phyloP scores from a whole-genome alignment of 495 filamentous ascomycete genomes.

The Extremus antarcticus region DNA sequence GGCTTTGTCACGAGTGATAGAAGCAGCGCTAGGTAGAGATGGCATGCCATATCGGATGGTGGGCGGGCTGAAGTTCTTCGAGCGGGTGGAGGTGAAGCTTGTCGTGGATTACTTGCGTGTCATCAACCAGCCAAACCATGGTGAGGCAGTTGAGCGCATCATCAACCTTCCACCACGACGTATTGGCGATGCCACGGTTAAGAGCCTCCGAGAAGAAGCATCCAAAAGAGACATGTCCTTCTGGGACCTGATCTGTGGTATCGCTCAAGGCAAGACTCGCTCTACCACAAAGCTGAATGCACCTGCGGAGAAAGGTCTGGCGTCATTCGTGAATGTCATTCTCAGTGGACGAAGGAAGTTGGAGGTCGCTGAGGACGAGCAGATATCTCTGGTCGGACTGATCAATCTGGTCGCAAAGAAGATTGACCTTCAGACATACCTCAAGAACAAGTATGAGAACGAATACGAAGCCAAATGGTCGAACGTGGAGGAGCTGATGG shows the following conservation, averaged over 20 bases:
- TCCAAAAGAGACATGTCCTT: constrained; percentile 54
- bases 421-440: constrained; percentile 60
- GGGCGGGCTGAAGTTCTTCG: constrained; percentile 84
- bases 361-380: constrained; percentile 31
- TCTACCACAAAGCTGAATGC: constrained; percentile 59
- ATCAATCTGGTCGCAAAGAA: constrained; percentile 65
- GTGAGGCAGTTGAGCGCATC: constrained; percentile 74
- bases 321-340: constrained; percentile 50
- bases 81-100: constrained; percentile 80
- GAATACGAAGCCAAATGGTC: constrained; percentile 74
- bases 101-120: constrained; percentile 83
- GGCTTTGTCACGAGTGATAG: constrained; percentile 70
- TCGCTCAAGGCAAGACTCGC: constrained; percentile 56
- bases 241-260: constrained; percentile 61
- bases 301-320: constrained; percentile 54
- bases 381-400: constrained; percentile 52
- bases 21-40: constrained; percentile 69
- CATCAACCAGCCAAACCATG: constrained; percentile 75
- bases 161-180: constrained; percentile 76
- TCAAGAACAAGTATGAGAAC: constrained; percentile 56
- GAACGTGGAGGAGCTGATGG: constrained; percentile 80
- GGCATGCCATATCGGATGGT: constrained; percentile 94
- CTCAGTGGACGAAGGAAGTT: constrained; percentile 50
- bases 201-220: constrained; percentile 59
- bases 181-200: constrained; percentile 73